A percentile compares a stretch with the other conserved stretches of the same genome.
Evolutionary conservation across 1,284 basidiomycete species (phyloP).

Genomic region (Puccinia hordei): DNA sequence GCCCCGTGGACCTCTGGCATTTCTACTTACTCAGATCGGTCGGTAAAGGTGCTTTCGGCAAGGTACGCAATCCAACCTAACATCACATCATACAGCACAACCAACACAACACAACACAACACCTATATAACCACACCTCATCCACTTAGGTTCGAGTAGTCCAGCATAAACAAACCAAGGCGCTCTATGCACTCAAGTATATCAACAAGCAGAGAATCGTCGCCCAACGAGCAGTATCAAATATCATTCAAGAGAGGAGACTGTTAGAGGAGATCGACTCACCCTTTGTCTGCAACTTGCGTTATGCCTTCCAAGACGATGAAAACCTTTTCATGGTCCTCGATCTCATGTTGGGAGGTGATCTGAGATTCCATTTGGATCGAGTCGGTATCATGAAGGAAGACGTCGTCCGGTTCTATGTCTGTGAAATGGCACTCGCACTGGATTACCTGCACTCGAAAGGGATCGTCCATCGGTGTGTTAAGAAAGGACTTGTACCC

Average conservation of each 20-base stretch:
- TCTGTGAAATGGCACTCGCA: slow-evolving; percentile 81
- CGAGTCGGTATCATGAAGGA: slow-evolving; percentile 76
- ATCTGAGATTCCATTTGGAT: slow-evolving; percentile 89
- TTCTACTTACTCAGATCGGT: slow-evolving; percentile 91
- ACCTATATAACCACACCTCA: slow-evolving; percentile 27
- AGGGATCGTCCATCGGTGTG: slow-evolving; percentile 93
- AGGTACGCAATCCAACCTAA: slow-evolving; percentile 66
- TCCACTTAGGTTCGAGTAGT: slow-evolving; percentile 41
- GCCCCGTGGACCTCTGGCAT: slow-evolving; percentile 94
- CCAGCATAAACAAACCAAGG: slow-evolving; percentile 88
- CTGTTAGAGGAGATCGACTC: slow-evolving; percentile 87
- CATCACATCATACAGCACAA: slow-evolving; percentile 52
- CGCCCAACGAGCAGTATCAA: slow-evolving; percentile 95
- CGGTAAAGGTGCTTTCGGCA: slow-evolving; percentile 97
- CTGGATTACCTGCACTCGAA: slow-evolving; percentile 86
- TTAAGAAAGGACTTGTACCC: too few relatives aligned
- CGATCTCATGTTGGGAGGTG: slow-evolving; percentile 93
- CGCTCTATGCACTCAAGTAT: slow-evolving; percentile 95
- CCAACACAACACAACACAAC: not conserved
- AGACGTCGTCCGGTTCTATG: slow-evolving; percentile 80
- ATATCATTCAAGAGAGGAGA: slow-evolving; percentile 91
- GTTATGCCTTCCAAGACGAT: slow-evolving; percentile 97
- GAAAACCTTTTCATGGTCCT: slow-evolving; percentile 97
- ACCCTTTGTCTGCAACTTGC: slow-evolving; percentile 87
- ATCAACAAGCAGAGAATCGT: slow-evolving; percentile 85